Conservation (phyloP, 2,329 filamentous ascomycete genomes). For the Colletotrichum sp. region DNA sequence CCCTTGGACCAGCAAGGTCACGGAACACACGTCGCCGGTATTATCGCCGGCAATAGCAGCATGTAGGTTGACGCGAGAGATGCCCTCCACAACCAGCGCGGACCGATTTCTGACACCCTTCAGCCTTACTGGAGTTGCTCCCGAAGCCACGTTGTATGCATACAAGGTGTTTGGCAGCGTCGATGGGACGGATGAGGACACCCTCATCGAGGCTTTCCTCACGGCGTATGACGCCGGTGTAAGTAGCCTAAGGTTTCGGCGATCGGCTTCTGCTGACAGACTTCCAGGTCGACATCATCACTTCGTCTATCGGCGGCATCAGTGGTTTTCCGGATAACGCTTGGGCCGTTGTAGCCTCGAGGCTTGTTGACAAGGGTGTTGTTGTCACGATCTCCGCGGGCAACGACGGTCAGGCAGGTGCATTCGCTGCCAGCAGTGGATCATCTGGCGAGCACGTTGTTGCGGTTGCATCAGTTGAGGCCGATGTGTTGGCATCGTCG, state of each 20-base stretch:
- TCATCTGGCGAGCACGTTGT: constrained; percentile 45
- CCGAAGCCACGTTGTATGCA: constrained; percentile 10
- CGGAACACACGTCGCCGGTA: constrained; percentile 40
- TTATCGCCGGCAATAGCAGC: constrained; percentile 26
- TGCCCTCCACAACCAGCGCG: background rate
- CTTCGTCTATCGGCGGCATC: constrained; percentile 24
- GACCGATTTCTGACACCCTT: background rate
- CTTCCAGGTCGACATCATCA: constrained; percentile 28
- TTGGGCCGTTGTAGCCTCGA: constrained; percentile 40
- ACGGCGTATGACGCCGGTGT: constrained; percentile 14
- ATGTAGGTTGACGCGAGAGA: background rate
- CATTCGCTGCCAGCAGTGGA: constrained; percentile 43
- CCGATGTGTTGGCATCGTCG: constrained; percentile 14
- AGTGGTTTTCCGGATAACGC: constrained; percentile 24
- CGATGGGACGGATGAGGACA: constrained; percentile 19
- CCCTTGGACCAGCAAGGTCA: constrained; percentile 40
- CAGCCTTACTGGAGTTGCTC: constrained; percentile 11
- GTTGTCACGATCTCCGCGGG: constrained; percentile 46
- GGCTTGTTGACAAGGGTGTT: constrained; percentile 48
- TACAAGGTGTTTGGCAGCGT: constrained; percentile 14
- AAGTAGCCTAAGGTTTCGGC: background rate
- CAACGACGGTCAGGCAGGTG: constrained; percentile 46
- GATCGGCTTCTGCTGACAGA: background rate
- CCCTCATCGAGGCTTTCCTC: constrained; percentile 18
- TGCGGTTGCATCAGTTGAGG: constrained; percentile 47